Evolutionary conservation across 148 eudicot genomes (phyloP).

Genomic region (Cornus florida): DNA sequence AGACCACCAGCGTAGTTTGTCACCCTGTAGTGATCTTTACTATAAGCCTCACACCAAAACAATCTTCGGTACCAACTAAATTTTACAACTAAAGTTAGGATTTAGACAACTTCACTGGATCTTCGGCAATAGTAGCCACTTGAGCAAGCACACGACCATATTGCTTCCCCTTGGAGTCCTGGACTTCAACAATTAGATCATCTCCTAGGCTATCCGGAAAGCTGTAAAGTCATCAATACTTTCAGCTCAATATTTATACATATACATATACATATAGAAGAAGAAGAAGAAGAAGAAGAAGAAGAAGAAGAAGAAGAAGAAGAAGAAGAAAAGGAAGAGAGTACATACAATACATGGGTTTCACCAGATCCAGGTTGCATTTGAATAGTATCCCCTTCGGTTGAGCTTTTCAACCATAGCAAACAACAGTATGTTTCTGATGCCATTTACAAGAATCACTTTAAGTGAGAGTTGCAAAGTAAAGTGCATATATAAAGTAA

Average conservation of each 20-base stretch:
- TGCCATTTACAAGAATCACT: neutral
- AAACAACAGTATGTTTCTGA: slow-evolving; percentile 73
- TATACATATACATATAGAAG: too few relatives aligned
- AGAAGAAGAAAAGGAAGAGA: slow-evolving; percentile 9
- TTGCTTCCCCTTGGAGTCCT: slow-evolving; percentile 76
- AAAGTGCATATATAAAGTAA: neutral
- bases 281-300: too few relatives aligned
- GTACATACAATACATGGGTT: slow-evolving; percentile 82
- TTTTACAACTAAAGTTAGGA: neutral
- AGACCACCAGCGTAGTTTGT: slow-evolving; percentile 87
- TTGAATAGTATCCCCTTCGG: slow-evolving; percentile 71
- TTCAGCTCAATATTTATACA: neutral
- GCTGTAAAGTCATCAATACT: slow-evolving; percentile 54
- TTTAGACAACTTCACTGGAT: slow-evolving; percentile 46
- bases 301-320: slow-evolving; percentile 2
- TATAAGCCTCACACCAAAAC: neutral
- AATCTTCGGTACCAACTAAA: neutral
- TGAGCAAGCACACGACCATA: slow-evolving; percentile 83
- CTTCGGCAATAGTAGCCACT: slow-evolving; percentile 85
- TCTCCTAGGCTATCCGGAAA: slow-evolving; percentile 94
- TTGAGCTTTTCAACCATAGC: slow-evolving; percentile 78
- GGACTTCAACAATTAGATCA: slow-evolving; percentile 82
- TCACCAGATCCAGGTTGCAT: slow-evolving; percentile 97
- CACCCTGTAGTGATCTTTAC: slow-evolving; percentile 48
- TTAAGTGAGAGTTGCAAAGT: neutral